Conservation (phyloP, 2,329 filamentous ascomycete species). For the Diplodia intermedia region DNA sequence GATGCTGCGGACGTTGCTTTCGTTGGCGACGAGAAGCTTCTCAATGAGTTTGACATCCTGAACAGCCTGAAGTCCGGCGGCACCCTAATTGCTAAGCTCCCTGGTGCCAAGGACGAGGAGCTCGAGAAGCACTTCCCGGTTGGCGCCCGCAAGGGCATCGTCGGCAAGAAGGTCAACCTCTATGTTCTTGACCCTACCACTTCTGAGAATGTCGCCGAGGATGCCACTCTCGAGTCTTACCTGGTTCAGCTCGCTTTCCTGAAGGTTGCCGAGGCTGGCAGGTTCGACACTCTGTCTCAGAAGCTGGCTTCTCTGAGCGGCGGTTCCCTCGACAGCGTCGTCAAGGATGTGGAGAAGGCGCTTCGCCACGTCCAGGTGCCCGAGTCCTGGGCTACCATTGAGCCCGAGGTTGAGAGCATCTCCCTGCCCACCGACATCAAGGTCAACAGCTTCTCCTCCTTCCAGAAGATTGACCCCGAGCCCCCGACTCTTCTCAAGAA, state of each 20-base stretch:
- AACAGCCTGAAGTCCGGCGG: constrained; percentile 73
- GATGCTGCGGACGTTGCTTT: constrained; percentile 79
- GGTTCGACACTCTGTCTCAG: constrained; percentile 66
- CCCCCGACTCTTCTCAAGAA: constrained; percentile 69
- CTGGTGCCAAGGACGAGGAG: constrained; percentile 85
- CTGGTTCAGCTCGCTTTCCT: constrained; percentile 85
- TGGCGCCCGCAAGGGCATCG: constrained; percentile 72
- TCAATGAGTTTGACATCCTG: constrained; percentile 78
- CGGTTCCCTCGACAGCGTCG: constrained; percentile 66
- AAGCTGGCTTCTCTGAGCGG: constrained; percentile 70
- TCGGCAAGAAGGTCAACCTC: constrained; percentile 72
- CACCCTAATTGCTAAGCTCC: constrained; percentile 76
- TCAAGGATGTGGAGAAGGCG: constrained; percentile 67
- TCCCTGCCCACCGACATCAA: constrained; percentile 70
- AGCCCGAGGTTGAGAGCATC: constrained; percentile 62
- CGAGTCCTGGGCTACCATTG: constrained; percentile 77
- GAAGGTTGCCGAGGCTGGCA: constrained; percentile 72
- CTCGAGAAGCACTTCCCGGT: constrained; percentile 83
- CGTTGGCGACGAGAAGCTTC: constrained; percentile 78
- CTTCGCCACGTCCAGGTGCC: constrained; percentile 78
- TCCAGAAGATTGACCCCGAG: constrained; percentile 78
- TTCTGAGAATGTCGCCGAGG: constrained; percentile 71
- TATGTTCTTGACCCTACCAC: constrained; percentile 76
- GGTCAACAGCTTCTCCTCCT: constrained; percentile 81
- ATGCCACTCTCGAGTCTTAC: constrained; percentile 66